A percentile compares a stretch with the other conserved stretches of the same genome.
Evolutionary conservation across 2,329 filamentous ascomycete species (phyloP).

Genomic region (Fusarium aywerte): DNA sequence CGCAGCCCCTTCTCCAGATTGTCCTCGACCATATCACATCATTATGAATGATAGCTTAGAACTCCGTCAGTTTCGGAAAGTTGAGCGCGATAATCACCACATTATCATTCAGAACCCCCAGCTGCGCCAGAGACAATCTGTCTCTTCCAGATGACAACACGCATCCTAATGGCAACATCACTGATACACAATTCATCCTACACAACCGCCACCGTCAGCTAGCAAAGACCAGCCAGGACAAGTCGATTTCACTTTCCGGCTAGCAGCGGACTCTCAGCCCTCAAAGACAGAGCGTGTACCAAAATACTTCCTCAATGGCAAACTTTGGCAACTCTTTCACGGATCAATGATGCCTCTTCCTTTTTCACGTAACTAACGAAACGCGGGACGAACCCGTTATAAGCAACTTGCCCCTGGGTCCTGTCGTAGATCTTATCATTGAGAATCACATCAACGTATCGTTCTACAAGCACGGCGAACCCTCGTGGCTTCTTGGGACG

Average conservation of each 20-base stretch:
- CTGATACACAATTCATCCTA: neutral
- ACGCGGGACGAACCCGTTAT: neutral
- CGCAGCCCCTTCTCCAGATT: neutral
- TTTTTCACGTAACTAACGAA: neutral
- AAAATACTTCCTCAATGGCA: constrained; percentile 9
- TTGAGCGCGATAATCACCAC: neutral
- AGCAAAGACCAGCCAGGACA: neutral
- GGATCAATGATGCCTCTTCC: constrained; percentile 12
- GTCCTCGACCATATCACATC: neutral
- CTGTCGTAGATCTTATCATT: constrained; percentile 8
- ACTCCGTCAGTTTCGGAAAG: neutral
- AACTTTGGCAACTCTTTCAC: constrained; percentile 15
- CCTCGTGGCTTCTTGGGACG: neutral
- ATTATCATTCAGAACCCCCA: constrained; percentile 1
- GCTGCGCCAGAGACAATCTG: neutral
- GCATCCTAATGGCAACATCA: neutral
- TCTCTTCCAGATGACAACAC: neutral
- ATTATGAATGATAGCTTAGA: constrained; percentile 4
- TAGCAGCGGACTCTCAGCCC: neutral
- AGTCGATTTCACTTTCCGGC: neutral
- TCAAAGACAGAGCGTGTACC: constrained; percentile 1
- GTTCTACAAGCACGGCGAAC: constrained; percentile 6
- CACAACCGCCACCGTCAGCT: neutral
- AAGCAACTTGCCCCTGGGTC: neutral
- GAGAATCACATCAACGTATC: constrained; percentile 13